Conservation (phyloP, 176 grass and related monocot genomes). For the Chloris gayana region DNA sequence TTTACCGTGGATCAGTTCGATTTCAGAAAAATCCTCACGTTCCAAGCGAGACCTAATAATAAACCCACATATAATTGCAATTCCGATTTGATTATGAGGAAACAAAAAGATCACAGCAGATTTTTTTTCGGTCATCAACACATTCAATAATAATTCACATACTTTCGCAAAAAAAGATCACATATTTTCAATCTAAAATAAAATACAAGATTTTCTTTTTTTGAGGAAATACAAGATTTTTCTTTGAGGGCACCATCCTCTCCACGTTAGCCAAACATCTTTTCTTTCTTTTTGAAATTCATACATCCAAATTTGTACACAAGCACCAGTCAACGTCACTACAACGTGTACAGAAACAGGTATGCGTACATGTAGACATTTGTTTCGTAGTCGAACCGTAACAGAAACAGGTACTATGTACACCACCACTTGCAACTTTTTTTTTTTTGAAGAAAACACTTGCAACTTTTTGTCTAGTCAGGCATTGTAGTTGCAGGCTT, state of each 20-base stretch:
- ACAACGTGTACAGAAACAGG: not conserved
- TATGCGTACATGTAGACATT: constrained; percentile 4
- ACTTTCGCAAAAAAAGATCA: no score
- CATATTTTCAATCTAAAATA: not conserved
- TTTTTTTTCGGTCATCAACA: not conserved
- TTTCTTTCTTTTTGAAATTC: no score
- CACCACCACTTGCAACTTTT: not conserved
- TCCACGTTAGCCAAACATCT: not conserved
- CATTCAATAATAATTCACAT: not conserved
- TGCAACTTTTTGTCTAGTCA: not conserved
- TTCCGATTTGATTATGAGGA: not conserved
- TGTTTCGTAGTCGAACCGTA: not conserved
- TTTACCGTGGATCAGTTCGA: not conserved
- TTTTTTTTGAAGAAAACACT: no score
- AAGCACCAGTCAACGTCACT: not conserved
- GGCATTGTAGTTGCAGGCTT: constrained; percentile 9
- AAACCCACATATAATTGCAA: not conserved
- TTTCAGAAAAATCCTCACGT: not conserved
- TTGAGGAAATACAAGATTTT: not conserved
- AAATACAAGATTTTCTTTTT: not conserved
- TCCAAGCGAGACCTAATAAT: not conserved
- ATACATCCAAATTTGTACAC: no score
- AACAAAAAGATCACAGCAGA: not conserved
- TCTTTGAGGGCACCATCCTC: not conserved
- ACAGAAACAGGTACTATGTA: not conserved